Percentiles rank a stretch among this genome's conserved stretches.
Conservation (phyloP, 2,329 filamentous ascomycete species). For the Aspergillus intermedius region DNA sequence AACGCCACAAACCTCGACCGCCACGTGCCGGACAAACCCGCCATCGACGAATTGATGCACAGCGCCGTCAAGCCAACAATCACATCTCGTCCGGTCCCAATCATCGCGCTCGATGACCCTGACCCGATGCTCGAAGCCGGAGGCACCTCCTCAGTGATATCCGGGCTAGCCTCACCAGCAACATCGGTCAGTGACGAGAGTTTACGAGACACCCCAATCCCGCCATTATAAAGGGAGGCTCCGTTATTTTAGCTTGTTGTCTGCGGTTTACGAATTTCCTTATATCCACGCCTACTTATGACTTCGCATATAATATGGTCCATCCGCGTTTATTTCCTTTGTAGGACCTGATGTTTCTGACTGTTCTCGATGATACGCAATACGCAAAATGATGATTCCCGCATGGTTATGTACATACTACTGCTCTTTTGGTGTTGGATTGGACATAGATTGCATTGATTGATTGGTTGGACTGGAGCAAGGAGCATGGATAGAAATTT, state of each 20-base stretch:
- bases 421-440: background rate
- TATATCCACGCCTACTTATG: background rate
- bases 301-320: background rate
- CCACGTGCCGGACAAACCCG: conserved; percentile 64
- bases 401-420: background rate
- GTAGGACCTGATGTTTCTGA: background rate
- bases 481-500: too few species aligned
- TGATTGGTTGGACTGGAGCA: background rate
- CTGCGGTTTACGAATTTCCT: background rate
- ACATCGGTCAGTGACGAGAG: conserved; percentile 25
- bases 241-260: background rate
- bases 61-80: conserved; percentile 19
- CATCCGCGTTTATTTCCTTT: background rate
- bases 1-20: conserved; percentile 63
- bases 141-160: conserved; percentile 31
- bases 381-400: background rate
- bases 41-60: conserved; percentile 44
- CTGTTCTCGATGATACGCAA: background rate
- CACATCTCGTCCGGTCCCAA: conserved; percentile 12
- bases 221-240: background rate
- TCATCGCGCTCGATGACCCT: conserved; percentile 17
- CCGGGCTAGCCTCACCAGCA: conserved; percentile 32
- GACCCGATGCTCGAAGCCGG: conserved; percentile 20
- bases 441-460: background rate
- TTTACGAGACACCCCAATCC: conserved; percentile 1